These are phyloP conservation scores for Neurospora hispaniola DNA, from an alignment of 495 filamentous ascomycete genomes.

Conservation along the genomic window DNA sequence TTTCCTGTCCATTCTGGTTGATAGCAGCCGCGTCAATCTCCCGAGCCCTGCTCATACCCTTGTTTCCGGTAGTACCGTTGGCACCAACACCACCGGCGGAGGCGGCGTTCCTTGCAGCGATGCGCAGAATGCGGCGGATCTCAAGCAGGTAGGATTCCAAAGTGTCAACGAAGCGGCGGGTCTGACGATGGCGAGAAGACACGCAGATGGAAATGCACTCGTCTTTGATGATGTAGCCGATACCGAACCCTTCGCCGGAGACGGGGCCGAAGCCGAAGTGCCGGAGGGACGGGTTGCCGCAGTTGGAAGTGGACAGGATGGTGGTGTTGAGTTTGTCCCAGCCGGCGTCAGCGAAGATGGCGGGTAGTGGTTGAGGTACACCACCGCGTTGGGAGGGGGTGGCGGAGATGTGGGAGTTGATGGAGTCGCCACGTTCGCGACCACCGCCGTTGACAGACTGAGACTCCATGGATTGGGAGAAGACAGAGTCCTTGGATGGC, in stretches of 20 bases:
- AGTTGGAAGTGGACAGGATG: constrained; percentile 94
- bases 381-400: constrained; percentile 6
- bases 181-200: constrained; percentile 85
- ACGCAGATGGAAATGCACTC: constrained; percentile 88
- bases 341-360: constrained; percentile 76
- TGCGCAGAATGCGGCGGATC: constrained; percentile 69
- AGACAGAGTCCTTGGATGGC: constrained; percentile 33
- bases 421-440: constrained; percentile 28
- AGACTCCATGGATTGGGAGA: constrained; percentile 20
- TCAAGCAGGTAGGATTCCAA: constrained; percentile 85
- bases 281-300: constrained; percentile 91
- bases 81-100: neutral
- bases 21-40: constrained; percentile 27
- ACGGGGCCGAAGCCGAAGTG: constrained; percentile 97
- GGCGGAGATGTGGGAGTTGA: constrained; percentile 19
- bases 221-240: constrained; percentile 99
- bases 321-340: constrained; percentile 96
- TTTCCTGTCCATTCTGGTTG: neutral
- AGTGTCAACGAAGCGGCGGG: constrained; percentile 76
- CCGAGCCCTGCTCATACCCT: constrained; percentile 26
- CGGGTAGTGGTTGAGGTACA: constrained; percentile 44
- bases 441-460: constrained; percentile 15
- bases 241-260: constrained; percentile 89
- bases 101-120: constrained; percentile 43
- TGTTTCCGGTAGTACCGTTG: neutral